phyloP scores from a whole-genome alignment of 768 basidiomycete genomes.

The Nidularia pulvinata region DNA sequence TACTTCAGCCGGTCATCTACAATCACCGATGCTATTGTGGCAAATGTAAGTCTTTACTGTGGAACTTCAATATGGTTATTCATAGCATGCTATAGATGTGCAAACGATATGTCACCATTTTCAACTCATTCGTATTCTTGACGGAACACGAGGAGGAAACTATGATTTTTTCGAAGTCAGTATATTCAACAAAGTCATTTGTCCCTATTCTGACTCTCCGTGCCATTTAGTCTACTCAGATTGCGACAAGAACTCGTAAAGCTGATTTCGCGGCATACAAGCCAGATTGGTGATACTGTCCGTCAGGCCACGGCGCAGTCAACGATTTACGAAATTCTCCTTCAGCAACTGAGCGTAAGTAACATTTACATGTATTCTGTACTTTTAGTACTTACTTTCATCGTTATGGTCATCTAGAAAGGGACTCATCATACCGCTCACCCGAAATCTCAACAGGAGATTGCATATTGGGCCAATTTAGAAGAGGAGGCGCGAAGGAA shows the following conservation, averaged over 20 bases:
- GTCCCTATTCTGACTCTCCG: conserved; percentile 1
- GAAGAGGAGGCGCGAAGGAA: conserved; percentile 78
- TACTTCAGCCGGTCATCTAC: conserved; percentile 61
- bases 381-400: conserved; percentile 1
- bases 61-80: conserved; percentile 5
- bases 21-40: conserved; percentile 71
- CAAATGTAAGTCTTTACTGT: conserved; percentile 44
- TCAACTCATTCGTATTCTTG: conserved; percentile 81
- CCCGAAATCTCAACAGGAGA: conserved; percentile 83
- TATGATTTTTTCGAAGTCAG: conserved; percentile 95
- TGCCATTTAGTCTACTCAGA: conserved; percentile 65
- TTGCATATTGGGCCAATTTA: conserved; percentile 83
- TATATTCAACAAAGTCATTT: neutral
- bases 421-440: conserved; percentile 74
- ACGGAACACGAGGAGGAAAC: conserved; percentile 88
- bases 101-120: conserved; percentile 75
- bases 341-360: conserved; percentile 78
- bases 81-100: conserved; percentile 48
- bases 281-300: conserved; percentile 58
- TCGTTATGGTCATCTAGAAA: conserved; percentile 33
- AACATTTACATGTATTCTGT: neutral
- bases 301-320: conserved; percentile 70
- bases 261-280: conserved; percentile 72
- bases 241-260: conserved; percentile 82
- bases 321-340: conserved; percentile 71